phyloP scores from a whole-genome alignment of 805 yeast genomes.

The Yarrowia sp. region DNA sequence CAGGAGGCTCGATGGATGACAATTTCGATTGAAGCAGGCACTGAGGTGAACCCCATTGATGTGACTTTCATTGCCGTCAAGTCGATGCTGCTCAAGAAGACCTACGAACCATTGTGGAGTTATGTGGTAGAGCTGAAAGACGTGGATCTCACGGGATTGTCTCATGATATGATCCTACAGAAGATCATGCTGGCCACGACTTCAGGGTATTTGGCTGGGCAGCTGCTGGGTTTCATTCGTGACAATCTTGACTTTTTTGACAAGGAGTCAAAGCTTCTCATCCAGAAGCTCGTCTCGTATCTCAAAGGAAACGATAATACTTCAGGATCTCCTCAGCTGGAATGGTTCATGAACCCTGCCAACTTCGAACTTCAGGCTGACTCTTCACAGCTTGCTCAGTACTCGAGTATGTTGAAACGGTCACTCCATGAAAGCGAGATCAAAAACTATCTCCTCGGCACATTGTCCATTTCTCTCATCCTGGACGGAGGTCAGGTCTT shows the following conservation, averaged over 20 bases:
- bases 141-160: neutral
- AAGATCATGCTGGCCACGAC: constrained; percentile 1
- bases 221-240: neutral
- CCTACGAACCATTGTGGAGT: neutral
- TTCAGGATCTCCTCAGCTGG: neutral
- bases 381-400: neutral
- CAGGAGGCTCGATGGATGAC: constrained; percentile 8
- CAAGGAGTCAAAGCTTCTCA: neutral
- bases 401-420: neutral
- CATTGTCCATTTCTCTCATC: neutral
- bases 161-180: neutral
- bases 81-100: neutral
- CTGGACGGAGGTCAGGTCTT: neutral
- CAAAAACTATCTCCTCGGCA: constrained; percentile 10
- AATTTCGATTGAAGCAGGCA: neutral
- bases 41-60: neutral
- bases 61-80: constrained; percentile 7
- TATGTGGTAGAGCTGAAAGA: neutral
- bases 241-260: neutral
- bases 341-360: neutral
- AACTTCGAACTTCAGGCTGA: constrained; percentile 8
- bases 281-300: constrained; percentile 4
- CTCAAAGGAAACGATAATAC: constrained; percentile 5
- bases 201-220: neutral
- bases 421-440: neutral